Evolutionary conservation across 2,329 filamentous ascomycete genomes (phyloP).

Genomic region (Teratosphaeria gauchensis): DNA sequence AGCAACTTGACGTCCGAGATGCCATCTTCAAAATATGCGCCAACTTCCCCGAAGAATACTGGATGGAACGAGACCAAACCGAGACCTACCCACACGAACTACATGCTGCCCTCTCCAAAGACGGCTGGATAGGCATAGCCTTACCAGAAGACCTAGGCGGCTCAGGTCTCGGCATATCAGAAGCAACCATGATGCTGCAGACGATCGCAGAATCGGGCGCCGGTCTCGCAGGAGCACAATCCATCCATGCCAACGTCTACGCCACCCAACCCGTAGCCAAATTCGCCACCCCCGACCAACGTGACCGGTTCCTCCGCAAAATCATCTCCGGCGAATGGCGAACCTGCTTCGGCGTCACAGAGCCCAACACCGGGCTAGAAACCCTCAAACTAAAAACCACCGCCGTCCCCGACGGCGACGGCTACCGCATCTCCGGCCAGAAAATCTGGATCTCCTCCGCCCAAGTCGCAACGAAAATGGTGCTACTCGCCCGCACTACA

Average conservation of each 20-base stretch:
- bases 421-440: constrained; percentile 62
- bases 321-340: constrained; percentile 64
- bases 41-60: constrained; percentile 65
- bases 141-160: constrained; percentile 67
- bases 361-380: constrained; percentile 70
- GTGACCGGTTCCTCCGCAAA: constrained; percentile 54
- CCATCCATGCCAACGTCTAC: constrained; percentile 57
- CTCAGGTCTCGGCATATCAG: constrained; percentile 65
- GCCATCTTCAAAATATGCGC: constrained; percentile 59
- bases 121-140: constrained; percentile 74
- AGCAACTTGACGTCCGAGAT: constrained; percentile 62
- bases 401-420: constrained; percentile 51
- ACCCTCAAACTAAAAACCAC: constrained; percentile 60
- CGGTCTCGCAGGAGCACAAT: constrained; percentile 60
- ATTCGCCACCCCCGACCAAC: constrained; percentile 59
- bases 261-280: constrained; percentile 65
- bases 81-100: constrained; percentile 66
- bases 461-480: constrained; percentile 74
- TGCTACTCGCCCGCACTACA: constrained; percentile 68
- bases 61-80: constrained; percentile 62
- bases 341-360: constrained; percentile 76
- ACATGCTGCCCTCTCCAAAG: constrained; percentile 62
- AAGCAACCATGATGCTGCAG: constrained; percentile 82
- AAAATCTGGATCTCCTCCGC: constrained; percentile 89
- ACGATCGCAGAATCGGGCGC: constrained; percentile 54